phyloP scores from a whole-genome alignment of 768 basidiomycete species.

The Hemileccinum rubropunctum region DNA sequence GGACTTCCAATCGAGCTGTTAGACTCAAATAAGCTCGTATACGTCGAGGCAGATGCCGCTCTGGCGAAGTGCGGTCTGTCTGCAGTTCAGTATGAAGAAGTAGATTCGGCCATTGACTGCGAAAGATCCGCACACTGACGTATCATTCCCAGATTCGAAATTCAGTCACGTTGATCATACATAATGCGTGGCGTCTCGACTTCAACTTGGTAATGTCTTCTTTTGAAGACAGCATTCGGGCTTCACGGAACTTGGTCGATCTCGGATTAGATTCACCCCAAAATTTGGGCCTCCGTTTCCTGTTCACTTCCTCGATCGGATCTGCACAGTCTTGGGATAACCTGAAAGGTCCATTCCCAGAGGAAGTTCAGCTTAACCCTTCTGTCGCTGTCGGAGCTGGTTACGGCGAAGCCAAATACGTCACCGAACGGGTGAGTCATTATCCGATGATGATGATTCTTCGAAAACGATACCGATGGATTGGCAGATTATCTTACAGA shows the following conservation, averaged over 20 bases:
- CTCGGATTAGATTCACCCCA: conserved; percentile 32
- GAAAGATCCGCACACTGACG: not conserved
- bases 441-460: no score
- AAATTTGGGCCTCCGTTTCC: conserved; percentile 27
- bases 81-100: conserved; percentile 15
- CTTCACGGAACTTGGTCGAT: conserved; percentile 34
- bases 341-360: conserved; percentile 30
- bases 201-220: conserved; percentile 42
- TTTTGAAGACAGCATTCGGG: conserved; percentile 41
- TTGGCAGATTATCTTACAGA: conserved; percentile 36
- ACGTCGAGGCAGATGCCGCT: conserved; percentile 34
- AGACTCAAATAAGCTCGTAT: conserved; percentile 31
- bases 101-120: not conserved
- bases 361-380: conserved; percentile 32
- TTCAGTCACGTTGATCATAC: conserved; percentile 37
- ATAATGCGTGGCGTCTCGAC: conserved; percentile 45
- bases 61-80: conserved; percentile 31
- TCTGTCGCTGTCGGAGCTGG: conserved; percentile 38
- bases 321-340: conserved; percentile 32
- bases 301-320: conserved; percentile 42
- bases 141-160: conserved; percentile 27
- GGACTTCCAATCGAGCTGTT: conserved; percentile 30
- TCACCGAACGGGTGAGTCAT: conserved; percentile 35
- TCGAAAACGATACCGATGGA: not conserved
- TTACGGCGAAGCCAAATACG: conserved; percentile 47